Conservation (phyloP, 2,329 filamentous ascomycete genomes). For the Raffaelea ambrosiae region DNA sequence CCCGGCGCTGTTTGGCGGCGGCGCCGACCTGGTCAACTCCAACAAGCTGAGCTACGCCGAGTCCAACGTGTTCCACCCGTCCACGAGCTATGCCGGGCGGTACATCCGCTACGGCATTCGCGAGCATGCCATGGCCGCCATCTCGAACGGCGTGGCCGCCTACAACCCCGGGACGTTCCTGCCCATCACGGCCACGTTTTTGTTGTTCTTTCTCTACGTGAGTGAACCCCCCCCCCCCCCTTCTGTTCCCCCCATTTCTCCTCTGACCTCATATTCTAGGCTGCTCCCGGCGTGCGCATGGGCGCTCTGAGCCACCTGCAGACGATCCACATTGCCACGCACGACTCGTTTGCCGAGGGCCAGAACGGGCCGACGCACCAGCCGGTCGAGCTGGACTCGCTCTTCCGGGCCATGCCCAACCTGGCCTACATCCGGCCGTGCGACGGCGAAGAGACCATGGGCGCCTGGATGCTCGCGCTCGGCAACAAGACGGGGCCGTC, state of each 20-base stretch:
- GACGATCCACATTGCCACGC: constrained; percentile 51
- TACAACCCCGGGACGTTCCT: constrained; percentile 40
- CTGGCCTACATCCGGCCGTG: constrained; percentile 51
- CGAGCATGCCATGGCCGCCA: constrained; percentile 52
- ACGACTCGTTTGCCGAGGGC: constrained; percentile 51
- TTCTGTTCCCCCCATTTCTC: constrained; percentile 21
- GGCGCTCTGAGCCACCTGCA: constrained; percentile 47
- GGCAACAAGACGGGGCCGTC: constrained; percentile 13
- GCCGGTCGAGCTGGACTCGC: constrained; percentile 45
- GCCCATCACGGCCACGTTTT: constrained; percentile 45
- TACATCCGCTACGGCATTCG: constrained; percentile 54
- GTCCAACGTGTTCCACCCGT: constrained; percentile 8
- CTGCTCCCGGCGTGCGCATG: constrained; percentile 28
- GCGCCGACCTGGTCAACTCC: neutral
- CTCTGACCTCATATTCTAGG: neutral
- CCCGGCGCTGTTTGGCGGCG: neutral
- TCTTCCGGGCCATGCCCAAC: constrained; percentile 57
- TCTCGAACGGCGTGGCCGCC: constrained; percentile 51
- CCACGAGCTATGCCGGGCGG: constrained; percentile 32
- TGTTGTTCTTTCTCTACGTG: constrained; percentile 42
- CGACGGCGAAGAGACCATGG: constrained; percentile 49
- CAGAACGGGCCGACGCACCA: constrained; percentile 57
- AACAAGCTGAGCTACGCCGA: constrained; percentile 2
- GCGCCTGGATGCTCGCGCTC: constrained; percentile 32
- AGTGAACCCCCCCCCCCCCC: too few relatives aligned